Base-by-base conservation (phyloP, 768 basidiomycete species). In the Phylloporus rhodoxanthus region DNA sequence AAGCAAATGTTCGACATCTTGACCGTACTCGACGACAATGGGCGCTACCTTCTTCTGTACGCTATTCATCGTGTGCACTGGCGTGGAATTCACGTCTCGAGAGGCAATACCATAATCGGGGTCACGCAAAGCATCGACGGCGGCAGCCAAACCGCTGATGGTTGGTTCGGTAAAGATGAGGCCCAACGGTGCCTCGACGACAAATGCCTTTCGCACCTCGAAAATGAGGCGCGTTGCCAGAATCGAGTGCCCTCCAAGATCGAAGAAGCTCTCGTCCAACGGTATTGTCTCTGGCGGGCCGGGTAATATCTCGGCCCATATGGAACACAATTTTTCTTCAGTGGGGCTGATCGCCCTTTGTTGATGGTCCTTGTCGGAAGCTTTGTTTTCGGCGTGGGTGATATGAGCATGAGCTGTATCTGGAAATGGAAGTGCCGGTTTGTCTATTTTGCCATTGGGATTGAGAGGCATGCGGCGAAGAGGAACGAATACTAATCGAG, bases 391-490 rank as follows among this genome's bases (percentile, higher is more conserved):
- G 36, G 75, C 68, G 19, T 71, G 58, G 7, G 75, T 70, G 1
- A 68, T 63, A 29, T 67, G 65, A 3, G 72, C 66, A 2, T 88
- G 83, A 4, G 84, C 88, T 0, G 96, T 98, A 68, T 99, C 96
- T 7, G 96, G 96, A 84, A 98, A 99, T 10, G 96, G 96, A 40
- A 99, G 81, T 0, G 91, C 89, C 0, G 96, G 95, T 64, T 98
- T 99, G 74, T 99, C 96, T 66, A 99, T 86, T 72, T 99, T 99
- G 54, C 96, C 96, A 65, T 98, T 99, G 7, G 96, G 96, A 61
- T 97, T 99, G 44, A 99, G 79, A 17, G 96, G 96, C 89, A 99
- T 95, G 48, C 92, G 86, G 44, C 79, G 79, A 23, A 99, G 79
- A 0, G 96, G 96, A 26, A 99, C 91, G 56, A 97, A 94, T 20